Percentiles rank a stretch among this genome's conserved stretches.
These are phyloP conservation scores for Amanita rubescens DNA, from an alignment of 768 basidiomycete genomes.

Conservation along the genomic window DNA sequence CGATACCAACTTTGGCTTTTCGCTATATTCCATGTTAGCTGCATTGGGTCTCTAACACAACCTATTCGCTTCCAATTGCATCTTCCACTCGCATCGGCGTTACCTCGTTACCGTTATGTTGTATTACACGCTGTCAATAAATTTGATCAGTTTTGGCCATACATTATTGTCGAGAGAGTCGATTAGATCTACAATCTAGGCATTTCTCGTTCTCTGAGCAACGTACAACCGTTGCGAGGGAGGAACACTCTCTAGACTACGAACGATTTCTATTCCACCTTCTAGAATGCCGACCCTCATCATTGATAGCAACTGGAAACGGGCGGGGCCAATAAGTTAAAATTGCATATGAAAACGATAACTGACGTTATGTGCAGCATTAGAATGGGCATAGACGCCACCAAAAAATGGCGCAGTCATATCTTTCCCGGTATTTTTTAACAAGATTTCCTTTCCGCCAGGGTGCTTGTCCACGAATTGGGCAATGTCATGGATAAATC, in stretches of 20 bases:
- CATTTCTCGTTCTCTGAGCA: conserved; percentile 3
- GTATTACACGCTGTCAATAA: conserved; percentile 3
- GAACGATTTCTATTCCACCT: conserved; percentile 18
- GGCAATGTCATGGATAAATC: conserved; percentile 83
- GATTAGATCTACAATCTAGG: background rate
- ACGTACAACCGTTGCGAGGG: conserved; percentile 10
- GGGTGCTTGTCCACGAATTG: conserved; percentile 72
- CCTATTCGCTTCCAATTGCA: background rate
- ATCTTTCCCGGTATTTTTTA: conserved; percentile 64
- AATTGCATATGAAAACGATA: background rate
- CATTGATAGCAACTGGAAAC: conserved; percentile 53
- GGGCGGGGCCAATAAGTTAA: background rate
- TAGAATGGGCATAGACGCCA: conserved; percentile 75
- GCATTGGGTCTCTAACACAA: background rate
- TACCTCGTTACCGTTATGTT: background rate
- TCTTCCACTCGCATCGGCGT: conserved; percentile 2
- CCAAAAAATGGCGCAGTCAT: conserved; percentile 84
- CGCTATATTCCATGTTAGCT: background rate
- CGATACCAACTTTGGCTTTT: background rate
- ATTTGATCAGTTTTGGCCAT: conserved; percentile 27
- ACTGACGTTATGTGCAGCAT: conserved; percentile 73
- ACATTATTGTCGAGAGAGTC: background rate
- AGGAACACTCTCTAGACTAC: conserved; percentile 8
- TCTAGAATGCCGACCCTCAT: conserved; percentile 22
- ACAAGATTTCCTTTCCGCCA: conserved; percentile 60